phyloP scores from a whole-genome alignment of 2,329 filamentous ascomycete species.

The Bertia moriformis region DNA sequence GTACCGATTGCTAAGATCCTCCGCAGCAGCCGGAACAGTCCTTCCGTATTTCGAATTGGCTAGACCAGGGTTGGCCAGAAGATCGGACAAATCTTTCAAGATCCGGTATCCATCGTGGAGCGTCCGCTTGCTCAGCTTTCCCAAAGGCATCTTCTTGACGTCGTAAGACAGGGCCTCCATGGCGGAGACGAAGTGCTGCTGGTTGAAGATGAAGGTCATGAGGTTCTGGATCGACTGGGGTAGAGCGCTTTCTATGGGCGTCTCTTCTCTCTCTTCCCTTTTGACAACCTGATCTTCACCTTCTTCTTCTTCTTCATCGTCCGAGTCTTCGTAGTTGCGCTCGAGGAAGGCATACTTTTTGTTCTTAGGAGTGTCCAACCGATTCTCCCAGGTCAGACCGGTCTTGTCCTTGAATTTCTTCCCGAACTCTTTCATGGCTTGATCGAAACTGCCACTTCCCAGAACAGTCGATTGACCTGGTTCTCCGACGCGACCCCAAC shows the following conservation, averaged over 20 bases:
- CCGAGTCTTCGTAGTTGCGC: slow-evolving; percentile 58
- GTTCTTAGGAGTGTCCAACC: neutral
- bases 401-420: neutral
- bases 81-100: slow-evolving; percentile 58
- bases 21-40: slow-evolving; percentile 32
- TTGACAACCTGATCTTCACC: neutral
- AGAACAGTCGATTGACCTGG: slow-evolving; percentile 16
- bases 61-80: slow-evolving; percentile 24
- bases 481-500: slow-evolving; percentile 68
- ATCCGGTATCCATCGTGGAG: slow-evolving; percentile 62
- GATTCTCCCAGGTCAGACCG: neutral
- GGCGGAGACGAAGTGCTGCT: slow-evolving; percentile 47
- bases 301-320: slow-evolving; percentile 33
- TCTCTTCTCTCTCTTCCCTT: slow-evolving; percentile 1
- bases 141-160: slow-evolving; percentile 63
- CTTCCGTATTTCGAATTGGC: slow-evolving; percentile 26
- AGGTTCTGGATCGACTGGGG: neutral
- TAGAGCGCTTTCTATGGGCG: slow-evolving; percentile 6
- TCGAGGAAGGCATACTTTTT: neutral
- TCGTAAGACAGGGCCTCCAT: slow-evolving; percentile 60
- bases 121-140: slow-evolving; percentile 69
- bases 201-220: neutral
- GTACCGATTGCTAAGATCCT: slow-evolving; percentile 40
- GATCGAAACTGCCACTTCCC: neutral
- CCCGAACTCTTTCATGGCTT: neutral